Conservation (phyloP, 2,329 filamentous ascomycete species). For the Colletotrichum sojae region DNA sequence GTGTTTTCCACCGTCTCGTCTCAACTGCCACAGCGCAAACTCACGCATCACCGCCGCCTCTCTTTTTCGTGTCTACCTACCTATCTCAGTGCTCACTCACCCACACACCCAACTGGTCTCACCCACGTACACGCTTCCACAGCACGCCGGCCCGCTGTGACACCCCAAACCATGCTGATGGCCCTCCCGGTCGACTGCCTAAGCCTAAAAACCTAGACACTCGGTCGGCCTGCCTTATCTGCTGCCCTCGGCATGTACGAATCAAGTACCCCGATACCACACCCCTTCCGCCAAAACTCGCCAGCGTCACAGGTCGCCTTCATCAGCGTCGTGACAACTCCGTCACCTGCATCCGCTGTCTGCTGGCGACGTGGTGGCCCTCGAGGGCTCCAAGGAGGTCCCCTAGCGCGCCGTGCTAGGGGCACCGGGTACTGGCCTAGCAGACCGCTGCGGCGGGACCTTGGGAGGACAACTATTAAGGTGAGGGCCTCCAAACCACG, state of each 20-base stretch:
- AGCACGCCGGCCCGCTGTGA: background rate
- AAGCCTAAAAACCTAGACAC: constrained; percentile 8
- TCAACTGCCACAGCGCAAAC: background rate
- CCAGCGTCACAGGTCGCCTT: constrained; percentile 29
- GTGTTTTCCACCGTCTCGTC: no score
- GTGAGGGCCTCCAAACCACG: constrained; percentile 33
- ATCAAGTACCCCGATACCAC: constrained; percentile 35
- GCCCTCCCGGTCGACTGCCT: no score
- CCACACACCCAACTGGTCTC: background rate
- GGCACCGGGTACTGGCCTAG: background rate
- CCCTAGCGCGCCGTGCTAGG: constrained; percentile 15
- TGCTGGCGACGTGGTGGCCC: no score
- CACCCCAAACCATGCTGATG: background rate
- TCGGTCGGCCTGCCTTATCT: constrained; percentile 20
- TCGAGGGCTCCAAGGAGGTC: background rate
- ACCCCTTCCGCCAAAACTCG: constrained; percentile 28
- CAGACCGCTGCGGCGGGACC: constrained; percentile 27
- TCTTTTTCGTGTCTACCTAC: no score
- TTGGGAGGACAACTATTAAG: no score
- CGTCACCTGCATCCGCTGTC: constrained; percentile 33
- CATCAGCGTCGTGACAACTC: constrained; percentile 23
- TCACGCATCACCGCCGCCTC: background rate
- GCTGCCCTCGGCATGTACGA: constrained; percentile 11
- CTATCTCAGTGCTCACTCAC: background rate
- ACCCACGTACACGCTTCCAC: background rate